phyloP scores from a whole-genome alignment of 345 rosid species.

The Salix viminalis region DNA sequence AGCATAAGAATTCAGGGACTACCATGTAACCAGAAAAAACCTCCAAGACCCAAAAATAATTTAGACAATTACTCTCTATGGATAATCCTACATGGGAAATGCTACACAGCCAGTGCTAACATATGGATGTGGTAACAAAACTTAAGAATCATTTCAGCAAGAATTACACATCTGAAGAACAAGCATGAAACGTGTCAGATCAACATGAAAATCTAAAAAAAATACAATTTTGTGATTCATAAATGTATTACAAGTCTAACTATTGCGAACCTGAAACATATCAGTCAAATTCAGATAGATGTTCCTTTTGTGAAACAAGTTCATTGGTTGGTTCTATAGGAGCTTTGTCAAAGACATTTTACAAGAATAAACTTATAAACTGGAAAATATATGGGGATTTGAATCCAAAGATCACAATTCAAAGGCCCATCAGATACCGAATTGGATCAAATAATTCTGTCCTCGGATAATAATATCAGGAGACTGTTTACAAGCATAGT shows the following conservation, averaged over 20 bases:
- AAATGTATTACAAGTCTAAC: too few species aligned
- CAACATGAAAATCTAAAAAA: background rate
- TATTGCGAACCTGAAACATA: too few species aligned
- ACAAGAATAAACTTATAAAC: background rate
- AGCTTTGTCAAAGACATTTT: background rate
- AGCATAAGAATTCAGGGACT: too few species aligned
- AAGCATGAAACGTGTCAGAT: background rate
- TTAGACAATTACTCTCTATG: too few species aligned
- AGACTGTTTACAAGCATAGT: background rate
- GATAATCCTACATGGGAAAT: background rate
- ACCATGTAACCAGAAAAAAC: too few species aligned
- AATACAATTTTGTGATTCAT: background rate
- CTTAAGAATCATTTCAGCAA: background rate
- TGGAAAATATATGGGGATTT: background rate
- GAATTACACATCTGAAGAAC: background rate
- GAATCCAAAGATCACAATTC: background rate
- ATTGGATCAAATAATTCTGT: background rate
- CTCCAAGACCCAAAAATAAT: too few species aligned
- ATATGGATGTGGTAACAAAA: background rate
- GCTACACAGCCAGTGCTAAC: background rate
- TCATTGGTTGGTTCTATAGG: too few species aligned
- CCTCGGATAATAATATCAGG: background rate
- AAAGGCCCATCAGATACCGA: background rate
- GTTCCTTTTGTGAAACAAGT: background rate
- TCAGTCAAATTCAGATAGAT: background rate